Base-by-base conservation (phyloP, 805 yeast genomes). In the Nakazawaea laoshanensis region DNA sequence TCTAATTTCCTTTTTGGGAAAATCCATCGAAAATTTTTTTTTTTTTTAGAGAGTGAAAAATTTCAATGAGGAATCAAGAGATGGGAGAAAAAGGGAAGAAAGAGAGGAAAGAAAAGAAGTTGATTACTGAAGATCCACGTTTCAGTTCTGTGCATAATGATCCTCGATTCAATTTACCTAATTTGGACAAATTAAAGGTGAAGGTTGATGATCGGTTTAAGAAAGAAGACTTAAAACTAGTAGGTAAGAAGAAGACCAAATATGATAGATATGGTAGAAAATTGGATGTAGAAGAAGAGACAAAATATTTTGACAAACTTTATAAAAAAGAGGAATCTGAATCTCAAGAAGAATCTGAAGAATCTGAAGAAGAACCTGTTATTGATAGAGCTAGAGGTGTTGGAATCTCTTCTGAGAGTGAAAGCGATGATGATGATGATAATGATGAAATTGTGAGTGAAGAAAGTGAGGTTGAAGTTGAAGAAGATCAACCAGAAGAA, bases 261-360 rank as follows among this genome's bases (percentile, higher is more conserved):
- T 79, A 85, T 29, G 97, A 92, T 52, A 77, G 81, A 46, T 89
- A 86, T 53, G 98, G 98, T 29, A 70, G 96, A 52, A 77, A 70
- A 44, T 48, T 85, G 16, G 63, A 63, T 22, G 54, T 52, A 3
- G 44, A 49, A 21, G 55, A 53, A 20, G 52, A 50, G n/a, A 53
- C 54, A 33, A 57, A 60, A 34, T 78, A 73, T 43, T 67, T 82
- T 45, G 79, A 78, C 40, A 74, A 76, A 40, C 81, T 76, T 45
- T 84, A 78, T 46, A 74, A 74, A 37, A 51, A 57, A 30, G 65
- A 61, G 32, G 13, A 37, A 19, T 15, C 31, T 12, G 46, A 43
- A 14, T 47, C 38, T 4, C 55, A 42, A 3, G 40, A 36, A 11
- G 51, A 42, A 10, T 33, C 39, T 10, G 42, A 31, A 3, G 40